Evolutionary conservation across 164 flowering plant species (phyloP).

Genomic region (Vitis cinerea): DNA sequence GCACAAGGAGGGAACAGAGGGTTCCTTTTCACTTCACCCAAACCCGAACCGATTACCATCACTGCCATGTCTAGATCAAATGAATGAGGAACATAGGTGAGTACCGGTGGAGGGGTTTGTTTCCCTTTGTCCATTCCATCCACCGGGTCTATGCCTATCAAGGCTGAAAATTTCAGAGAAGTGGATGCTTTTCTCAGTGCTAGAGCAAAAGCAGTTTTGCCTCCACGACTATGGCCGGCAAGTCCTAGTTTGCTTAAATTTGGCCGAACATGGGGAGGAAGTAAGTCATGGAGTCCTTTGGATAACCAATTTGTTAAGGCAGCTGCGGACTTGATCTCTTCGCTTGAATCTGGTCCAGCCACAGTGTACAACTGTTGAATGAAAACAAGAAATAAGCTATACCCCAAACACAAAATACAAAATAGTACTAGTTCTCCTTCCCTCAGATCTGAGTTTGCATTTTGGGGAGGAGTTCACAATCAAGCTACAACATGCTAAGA

Average conservation of each 20-base stretch:
- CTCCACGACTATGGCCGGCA: constrained; percentile 87
- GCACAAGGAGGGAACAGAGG: constrained; percentile 82
- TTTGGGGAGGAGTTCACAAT: too few species aligned
- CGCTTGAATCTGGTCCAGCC: constrained; percentile 56
- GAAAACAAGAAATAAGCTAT: background rate
- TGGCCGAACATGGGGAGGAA: constrained; percentile 50
- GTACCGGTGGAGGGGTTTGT: constrained; percentile 80
- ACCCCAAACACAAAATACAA: background rate
- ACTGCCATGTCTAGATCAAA: constrained; percentile 57
- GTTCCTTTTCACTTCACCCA: constrained; percentile 58
- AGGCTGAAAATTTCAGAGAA: constrained; percentile 50
- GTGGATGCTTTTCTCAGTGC: constrained; percentile 44
- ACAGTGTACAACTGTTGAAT: constrained; percentile 42
- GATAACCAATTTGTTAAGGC: constrained; percentile 59
- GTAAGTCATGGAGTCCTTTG: constrained; percentile 36
- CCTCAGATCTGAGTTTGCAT: too few species aligned
- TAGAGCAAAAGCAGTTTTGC: constrained; percentile 74
- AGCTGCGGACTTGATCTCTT: constrained; percentile 57
- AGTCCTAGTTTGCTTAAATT: constrained; percentile 51
- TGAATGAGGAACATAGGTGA: constrained; percentile 70
- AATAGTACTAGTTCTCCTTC: too few species aligned
- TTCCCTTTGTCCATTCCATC: constrained; percentile 76
- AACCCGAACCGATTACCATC: constrained; percentile 73
- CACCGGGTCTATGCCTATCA: constrained; percentile 93
- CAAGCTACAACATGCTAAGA: too few species aligned